Conservation (phyloP, 176 grass and related monocot species). For the Oryza punctata region DNA sequence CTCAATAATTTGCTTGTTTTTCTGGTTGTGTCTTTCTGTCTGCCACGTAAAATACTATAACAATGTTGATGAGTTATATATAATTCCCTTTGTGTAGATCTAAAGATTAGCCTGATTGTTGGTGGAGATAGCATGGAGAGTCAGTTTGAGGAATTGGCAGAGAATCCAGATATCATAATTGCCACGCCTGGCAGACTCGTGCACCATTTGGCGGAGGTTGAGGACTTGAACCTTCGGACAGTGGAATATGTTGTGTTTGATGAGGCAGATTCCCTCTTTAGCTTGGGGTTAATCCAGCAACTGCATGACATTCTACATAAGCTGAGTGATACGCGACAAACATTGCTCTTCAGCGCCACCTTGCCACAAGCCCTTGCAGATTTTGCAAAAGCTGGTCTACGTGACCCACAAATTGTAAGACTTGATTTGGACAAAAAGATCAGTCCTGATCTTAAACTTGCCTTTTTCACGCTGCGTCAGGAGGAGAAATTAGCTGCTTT, state of each 20-base stretch:
- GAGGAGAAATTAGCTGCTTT: slow-evolving; percentile 97
- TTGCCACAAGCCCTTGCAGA: slow-evolving; percentile 79
- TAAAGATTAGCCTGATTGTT: slow-evolving; percentile 83
- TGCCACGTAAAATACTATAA: neutral
- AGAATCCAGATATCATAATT: slow-evolving; percentile 97
- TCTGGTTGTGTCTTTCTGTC: neutral
- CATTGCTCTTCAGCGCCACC: slow-evolving; percentile 94
- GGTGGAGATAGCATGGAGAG: slow-evolving; percentile 96
- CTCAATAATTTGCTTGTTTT: neutral
- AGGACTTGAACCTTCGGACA: slow-evolving; percentile 79
- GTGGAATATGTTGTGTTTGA: slow-evolving; percentile 99
- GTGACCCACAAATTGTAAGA: slow-evolving; percentile 78
- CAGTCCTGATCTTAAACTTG: slow-evolving; percentile 84
- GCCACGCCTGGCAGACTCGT: slow-evolving; percentile 89
- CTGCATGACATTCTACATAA: slow-evolving; percentile 75
- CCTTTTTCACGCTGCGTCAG: slow-evolving; percentile 80
- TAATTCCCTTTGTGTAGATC: slow-evolving; percentile 44
- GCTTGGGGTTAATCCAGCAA: slow-evolving; percentile 67
- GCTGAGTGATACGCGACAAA: slow-evolving; percentile 74
- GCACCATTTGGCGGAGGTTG: slow-evolving; percentile 83
- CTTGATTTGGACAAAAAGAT: slow-evolving; percentile 89
- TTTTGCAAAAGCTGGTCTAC: slow-evolving; percentile 87
- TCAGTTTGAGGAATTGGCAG: slow-evolving; percentile 89
- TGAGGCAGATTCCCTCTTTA: slow-evolving; percentile 89
- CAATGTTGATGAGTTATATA: neutral